Evolutionary conservation across 2,329 filamentous ascomycete species (phyloP).

Genomic region (Emmonsia crescens): DNA sequence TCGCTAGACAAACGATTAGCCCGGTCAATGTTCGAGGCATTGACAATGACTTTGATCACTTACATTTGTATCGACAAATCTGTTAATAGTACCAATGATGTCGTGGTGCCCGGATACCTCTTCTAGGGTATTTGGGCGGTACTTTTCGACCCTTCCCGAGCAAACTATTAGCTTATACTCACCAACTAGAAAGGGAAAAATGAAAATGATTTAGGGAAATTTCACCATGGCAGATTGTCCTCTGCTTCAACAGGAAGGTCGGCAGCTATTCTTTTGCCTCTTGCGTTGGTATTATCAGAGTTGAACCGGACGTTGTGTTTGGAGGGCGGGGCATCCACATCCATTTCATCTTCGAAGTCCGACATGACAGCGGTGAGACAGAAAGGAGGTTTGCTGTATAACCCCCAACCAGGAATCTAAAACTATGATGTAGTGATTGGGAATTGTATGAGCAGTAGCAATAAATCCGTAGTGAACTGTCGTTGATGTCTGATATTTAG

Average conservation of each 20-base stretch:
- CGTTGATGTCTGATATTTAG: not conserved
- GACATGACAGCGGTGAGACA: slow-evolving; percentile 34
- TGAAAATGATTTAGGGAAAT: not conserved
- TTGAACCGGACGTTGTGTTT: slow-evolving; percentile 55
- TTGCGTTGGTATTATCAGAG: slow-evolving; percentile 53
- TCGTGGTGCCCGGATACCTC: slow-evolving; percentile 97
- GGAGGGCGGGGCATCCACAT: slow-evolving; percentile 47
- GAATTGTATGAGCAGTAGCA: not conserved
- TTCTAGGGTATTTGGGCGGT: slow-evolving; percentile 73
- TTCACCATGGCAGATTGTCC: slow-evolving; percentile 83
- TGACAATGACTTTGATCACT: slow-evolving; percentile 7
- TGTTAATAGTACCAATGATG: slow-evolving; percentile 94
- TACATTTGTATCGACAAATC: slow-evolving; percentile 86
- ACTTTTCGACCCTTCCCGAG: slow-evolving; percentile 76
- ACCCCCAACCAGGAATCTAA: slow-evolving; percentile 2
- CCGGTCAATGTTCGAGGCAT: not conserved
- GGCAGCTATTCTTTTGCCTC: slow-evolving; percentile 84
- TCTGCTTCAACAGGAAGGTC: slow-evolving; percentile 90
- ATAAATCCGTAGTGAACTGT: not conserved
- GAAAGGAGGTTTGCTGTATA: not conserved
- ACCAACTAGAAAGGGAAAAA: not conserved
- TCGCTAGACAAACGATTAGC: slow-evolving; percentile 37
- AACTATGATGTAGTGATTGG: not conserved
- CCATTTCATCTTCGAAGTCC: slow-evolving; percentile 56
- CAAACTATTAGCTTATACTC: slow-evolving; percentile 11